Base-by-base conservation (phyloP, 2,329 filamentous ascomycete species). In the Aspergillus pseudonomiae region DNA sequence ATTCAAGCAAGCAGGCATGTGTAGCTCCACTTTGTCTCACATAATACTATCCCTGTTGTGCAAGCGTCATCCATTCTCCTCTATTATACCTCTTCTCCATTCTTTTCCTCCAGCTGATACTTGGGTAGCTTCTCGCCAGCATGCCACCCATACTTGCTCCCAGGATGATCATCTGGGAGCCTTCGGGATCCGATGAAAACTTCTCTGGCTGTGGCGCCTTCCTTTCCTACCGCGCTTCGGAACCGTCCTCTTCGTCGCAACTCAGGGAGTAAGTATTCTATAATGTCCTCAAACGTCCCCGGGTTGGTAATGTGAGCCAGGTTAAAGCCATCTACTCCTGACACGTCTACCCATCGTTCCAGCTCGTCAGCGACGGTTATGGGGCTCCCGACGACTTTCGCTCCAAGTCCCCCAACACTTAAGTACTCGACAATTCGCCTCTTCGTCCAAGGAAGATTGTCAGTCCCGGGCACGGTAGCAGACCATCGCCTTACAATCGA, bases 371-470 rank as follows among this genome's bases (percentile, higher is more conserved):
- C 73, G 16, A 75, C 73, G 2, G 66, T 70, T 19, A 45, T 21
- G 1, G 59, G 48, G 10, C 50, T 55, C n/a, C 59, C 59, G 3
- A 61, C 50, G 9, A 34, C 59, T 12, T 55, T 53, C 9, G 59
- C 50, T 16, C 59, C 50, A 32, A 55, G 45, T 2, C 59, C 52
- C 10, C 59, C 59, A 2, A 61, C 43, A n/a, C 69, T 74, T 66
- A 67, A 62, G 16, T 65, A 67, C 52, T 75, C 63, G 3, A 67
- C 65, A 30, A 75, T 73, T 1, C 64, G 65, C 32, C 64, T 64
- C 53, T 72, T 71, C 1, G 68, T 71, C 73, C 73, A 75, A 59
- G 73, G 75, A 36, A 71, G 63, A 24, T 30, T 50, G 16, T 50
- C 46, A 3, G 46, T 19, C 11, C 46, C 46, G 4, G 46, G 46